Evolutionary conservation across 495 filamentous ascomycete genomes (phyloP).

Genomic region (Neurospora intermedia): DNA sequence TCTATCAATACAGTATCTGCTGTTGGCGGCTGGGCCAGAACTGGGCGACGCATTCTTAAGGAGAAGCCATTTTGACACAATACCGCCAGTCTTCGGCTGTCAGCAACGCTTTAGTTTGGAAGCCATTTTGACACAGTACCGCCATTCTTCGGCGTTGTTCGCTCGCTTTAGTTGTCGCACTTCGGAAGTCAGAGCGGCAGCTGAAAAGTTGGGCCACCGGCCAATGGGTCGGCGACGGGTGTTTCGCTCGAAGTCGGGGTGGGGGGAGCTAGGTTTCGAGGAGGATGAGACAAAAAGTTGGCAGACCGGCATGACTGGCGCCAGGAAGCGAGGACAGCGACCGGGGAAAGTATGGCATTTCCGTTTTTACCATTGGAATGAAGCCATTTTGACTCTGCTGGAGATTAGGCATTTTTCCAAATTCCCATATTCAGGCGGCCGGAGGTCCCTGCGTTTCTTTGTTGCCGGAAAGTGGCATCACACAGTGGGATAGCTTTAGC

Average conservation of each 20-base stretch:
- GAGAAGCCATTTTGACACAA: neutral
- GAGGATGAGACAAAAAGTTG: constrained; percentile 8
- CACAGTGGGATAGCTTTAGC: neutral
- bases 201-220: neutral
- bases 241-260: neutral
- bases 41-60: neutral
- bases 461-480: neutral
- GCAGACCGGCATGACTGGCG: constrained; percentile 5
- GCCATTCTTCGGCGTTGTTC: neutral
- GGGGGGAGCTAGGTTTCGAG: neutral
- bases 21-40: neutral
- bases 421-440: constrained; percentile 3
- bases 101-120: neutral
- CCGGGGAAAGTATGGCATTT: constrained; percentile 7
- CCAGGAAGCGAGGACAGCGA: neutral
- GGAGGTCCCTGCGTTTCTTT: neutral
- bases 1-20: neutral
- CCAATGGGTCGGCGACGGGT: neutral
- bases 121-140: neutral
- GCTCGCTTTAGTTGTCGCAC: neutral
- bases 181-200: neutral
- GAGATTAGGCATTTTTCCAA: neutral
- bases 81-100: neutral
- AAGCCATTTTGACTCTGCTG: constrained; percentile 5
- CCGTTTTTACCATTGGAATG: constrained; percentile 7